Evolutionary conservation across 306 rosid species (phyloP), one percentile per base, ranked within the genome.

Genomic region (Pachyrhizus erosus): DNA sequence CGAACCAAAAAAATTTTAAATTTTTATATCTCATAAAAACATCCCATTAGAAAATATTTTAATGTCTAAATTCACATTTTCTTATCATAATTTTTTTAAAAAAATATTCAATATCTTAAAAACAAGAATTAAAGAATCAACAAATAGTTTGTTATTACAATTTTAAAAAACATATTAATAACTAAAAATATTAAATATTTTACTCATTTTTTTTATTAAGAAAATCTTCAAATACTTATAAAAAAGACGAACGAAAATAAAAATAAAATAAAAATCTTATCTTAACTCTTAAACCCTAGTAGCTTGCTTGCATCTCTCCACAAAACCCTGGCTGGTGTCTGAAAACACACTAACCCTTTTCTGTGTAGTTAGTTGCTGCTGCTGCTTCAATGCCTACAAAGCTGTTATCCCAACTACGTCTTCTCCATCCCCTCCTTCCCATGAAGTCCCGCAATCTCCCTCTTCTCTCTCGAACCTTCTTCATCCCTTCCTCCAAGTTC

Each of bases 401-500:
- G 43, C 23, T 89, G 39, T 83, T 92, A 4, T 91, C 95, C 10
- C 96, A 90, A 9, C 60, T 93, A 20, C 95, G 89, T 68, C 87
- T 91, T 66, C 87, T 92, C 48, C 86, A 84, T 42, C 80, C 75
- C 20, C 14, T 76, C 86, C 61, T 89, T 80, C 27, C 64, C 21
- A 89, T 87, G 91, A 91, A 82, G 61, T 73, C 87, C 26, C 88
- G 21, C 54, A 79, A 91, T 7, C 76, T 84, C 5, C 88, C 91
- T 49, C 7, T 80, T 48, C 68, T 89, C 82, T 84, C 96, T 24
- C 84, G 92, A 18, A 27, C 69, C 70, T 29, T 87, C 69, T 88
- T 94, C 45, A 92, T 8, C 95, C 94, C 5, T 80, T 89, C 94
- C 3, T 82, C 92, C 84, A 89, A 83, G 78, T 86, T 88, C 0